Conservation (phyloP, 2,329 filamentous ascomycete genomes). For the Tolypocladium ophioglossoides region DNA sequence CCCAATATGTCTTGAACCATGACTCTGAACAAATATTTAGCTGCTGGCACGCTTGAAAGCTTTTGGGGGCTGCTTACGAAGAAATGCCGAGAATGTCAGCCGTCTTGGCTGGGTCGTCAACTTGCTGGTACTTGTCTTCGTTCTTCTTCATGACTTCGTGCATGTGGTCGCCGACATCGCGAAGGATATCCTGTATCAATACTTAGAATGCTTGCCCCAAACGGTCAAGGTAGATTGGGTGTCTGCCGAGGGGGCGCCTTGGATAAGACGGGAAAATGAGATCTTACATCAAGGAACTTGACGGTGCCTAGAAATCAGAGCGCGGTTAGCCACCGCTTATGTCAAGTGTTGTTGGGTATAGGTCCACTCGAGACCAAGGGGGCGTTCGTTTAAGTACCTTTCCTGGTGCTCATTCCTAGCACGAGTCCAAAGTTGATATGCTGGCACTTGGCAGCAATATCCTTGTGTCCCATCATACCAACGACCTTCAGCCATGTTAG, state of each 20-base stretch:
- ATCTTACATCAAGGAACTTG: constrained; percentile 6
- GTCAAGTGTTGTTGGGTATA: not conserved
- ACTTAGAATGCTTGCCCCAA: not conserved
- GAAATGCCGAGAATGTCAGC: constrained; percentile 89
- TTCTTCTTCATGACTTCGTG: constrained; percentile 95
- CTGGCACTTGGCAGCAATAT: constrained; percentile 56
- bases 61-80: not conserved
- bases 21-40: constrained; percentile 42
- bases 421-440: constrained; percentile 71
- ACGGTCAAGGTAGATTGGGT: not conserved
- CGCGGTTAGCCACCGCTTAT: constrained; percentile 33
- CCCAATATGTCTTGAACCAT: constrained; percentile 98
- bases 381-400: constrained; percentile 34
- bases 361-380: constrained; percentile 13
- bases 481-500: constrained; percentile 42
- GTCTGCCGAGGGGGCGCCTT: not conserved
- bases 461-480: constrained; percentile 57
- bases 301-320: not conserved
- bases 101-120: constrained; percentile 69
- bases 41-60: not conserved
- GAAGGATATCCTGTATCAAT: constrained; percentile 8
- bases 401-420: constrained; percentile 59
- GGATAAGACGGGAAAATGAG: not conserved
- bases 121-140: constrained; percentile 78
- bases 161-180: constrained; percentile 84